phyloP scores from a whole-genome alignment of 2,329 filamentous ascomycete genomes.

The Phialemoniopsis sp. region DNA sequence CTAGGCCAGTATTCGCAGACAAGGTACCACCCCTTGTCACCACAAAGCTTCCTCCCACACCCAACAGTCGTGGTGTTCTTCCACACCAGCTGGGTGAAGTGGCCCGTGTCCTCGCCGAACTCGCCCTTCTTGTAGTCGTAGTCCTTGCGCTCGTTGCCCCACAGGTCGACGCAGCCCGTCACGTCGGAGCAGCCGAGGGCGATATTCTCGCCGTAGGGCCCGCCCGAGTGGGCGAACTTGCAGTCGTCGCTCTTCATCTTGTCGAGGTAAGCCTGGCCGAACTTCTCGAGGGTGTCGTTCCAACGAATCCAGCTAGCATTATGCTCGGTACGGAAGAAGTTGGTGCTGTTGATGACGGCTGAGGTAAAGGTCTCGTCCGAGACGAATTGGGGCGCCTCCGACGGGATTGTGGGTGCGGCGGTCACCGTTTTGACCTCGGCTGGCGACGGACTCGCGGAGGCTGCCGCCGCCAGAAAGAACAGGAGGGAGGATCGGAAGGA shows the following conservation, averaged over 20 bases:
- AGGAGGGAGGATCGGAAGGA: not conserved
- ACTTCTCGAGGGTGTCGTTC: conserved; percentile 60
- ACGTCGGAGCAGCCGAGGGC: conserved; percentile 62
- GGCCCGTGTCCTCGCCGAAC: conserved; percentile 58
- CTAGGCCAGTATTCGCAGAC: conserved; percentile 68
- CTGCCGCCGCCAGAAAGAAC: not conserved
- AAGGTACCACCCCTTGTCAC: conserved; percentile 55
- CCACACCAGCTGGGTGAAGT: conserved; percentile 75
- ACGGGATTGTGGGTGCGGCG: conserved; percentile 23
- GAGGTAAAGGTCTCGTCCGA: conserved; percentile 34
- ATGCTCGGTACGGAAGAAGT: conserved; percentile 60
- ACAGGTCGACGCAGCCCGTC: conserved; percentile 52
- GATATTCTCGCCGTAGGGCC: conserved; percentile 71
- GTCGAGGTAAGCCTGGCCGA: conserved; percentile 46
- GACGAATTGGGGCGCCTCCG: conserved; percentile 29
- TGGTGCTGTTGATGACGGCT: conserved; percentile 62
- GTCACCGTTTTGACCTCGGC: conserved; percentile 23
- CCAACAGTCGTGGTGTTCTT: conserved; percentile 56
- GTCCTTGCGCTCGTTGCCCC: conserved; percentile 55
- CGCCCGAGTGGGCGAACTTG: conserved; percentile 51
- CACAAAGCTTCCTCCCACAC: conserved; percentile 42
- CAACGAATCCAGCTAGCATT: conserved; percentile 55
- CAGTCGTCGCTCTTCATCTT: conserved; percentile 27
- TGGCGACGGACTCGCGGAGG: not conserved
- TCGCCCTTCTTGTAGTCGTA: conserved; percentile 57